A percentile compares a stretch with the other conserved stretches of the same genome.
These are phyloP conservation scores for Daldinia bambusicola DNA, from an alignment of 495 filamentous ascomycete genomes.

Conservation along the genomic window DNA sequence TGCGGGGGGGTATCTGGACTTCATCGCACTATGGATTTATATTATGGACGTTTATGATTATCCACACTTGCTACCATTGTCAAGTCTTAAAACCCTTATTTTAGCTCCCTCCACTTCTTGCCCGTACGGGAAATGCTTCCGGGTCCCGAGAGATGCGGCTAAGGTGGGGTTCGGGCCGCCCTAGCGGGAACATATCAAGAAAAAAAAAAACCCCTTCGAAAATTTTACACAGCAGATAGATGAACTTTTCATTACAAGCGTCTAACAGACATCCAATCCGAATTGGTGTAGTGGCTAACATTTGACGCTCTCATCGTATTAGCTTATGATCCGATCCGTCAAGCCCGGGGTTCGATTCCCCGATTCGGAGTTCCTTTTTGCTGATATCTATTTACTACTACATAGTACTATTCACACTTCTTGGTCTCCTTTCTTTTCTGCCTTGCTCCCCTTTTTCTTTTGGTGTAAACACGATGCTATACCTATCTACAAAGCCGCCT, in stretches of 20 bases:
- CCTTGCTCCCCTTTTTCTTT: no score
- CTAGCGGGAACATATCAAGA: constrained; percentile 1
- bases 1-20: neutral
- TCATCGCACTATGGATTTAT: neutral
- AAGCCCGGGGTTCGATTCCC: constrained; percentile 52
- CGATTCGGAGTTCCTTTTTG: constrained; percentile 46
- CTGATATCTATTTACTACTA: no score
- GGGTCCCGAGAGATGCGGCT: neutral
- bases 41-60: no score
- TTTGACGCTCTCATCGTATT: constrained; percentile 44
- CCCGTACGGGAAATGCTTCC: neutral
- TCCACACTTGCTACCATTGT: neutral
- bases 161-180: neutral
- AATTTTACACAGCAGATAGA: constrained; percentile 4
- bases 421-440: no score
- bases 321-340: constrained; percentile 27
- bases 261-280: constrained; percentile 26
- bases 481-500: no score
- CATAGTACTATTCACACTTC: no score
- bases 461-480: no score
- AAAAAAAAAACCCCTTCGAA: neutral
- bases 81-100: neutral
- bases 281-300: constrained; percentile 51
- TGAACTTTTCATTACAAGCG: neutral
- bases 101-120: constrained; percentile 6